Evolutionary conservation across 2,329 filamentous ascomycete genomes (phyloP), one percentile per base, ranked within the genome.

Genomic region (Phialophora tarda): DNA sequence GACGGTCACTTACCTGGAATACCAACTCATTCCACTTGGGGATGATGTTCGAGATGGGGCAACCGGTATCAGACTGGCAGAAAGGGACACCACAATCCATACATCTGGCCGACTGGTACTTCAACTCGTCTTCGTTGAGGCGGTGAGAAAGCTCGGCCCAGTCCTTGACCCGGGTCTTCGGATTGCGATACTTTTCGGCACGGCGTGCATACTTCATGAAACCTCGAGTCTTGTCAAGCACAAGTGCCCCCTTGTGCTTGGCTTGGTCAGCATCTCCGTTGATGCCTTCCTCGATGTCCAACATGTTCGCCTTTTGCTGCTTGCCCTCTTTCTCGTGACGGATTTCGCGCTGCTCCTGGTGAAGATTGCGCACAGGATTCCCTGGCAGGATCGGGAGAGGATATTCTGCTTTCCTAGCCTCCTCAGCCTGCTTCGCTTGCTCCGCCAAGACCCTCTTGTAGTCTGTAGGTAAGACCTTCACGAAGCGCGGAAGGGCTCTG

Each of bases 31-130:
- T 97, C 92, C 92, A 97, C 74, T 97, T 97, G 64, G 94, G 94
- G 74, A 98, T 98, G 76, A 98, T 96, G 82, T 98, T 98, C 73
- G 89, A 93, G 78, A 97, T 97, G 1, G 94, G 94, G 77, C 94
- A 98, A 57, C 94, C 94, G 70, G 91, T 93, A 73, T 98, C 94
- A 23, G 93, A 97, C 79, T 98, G 94, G 75, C 94, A 98, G 86
- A 98, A 98, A 1, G 94, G 94, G 68, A 98, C 93, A 87, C 94
- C 94, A 69, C 94, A 98, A 82, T 98, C 94, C 94, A 98, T 98
- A 84, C 94, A 98, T 71, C 94, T 91, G 68, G 94, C 94, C 55
- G 93, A 90, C 80, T 98, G 94, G 77, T 96, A 97, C 83, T 97
- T 97, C 71, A 97, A 88, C 81, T 97, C 93, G 73, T 97, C 94